These are phyloP conservation scores for Cordyceps tenuipes DNA, from an alignment of 2,329 filamentous ascomycete genomes.

Conservation along the genomic window DNA sequence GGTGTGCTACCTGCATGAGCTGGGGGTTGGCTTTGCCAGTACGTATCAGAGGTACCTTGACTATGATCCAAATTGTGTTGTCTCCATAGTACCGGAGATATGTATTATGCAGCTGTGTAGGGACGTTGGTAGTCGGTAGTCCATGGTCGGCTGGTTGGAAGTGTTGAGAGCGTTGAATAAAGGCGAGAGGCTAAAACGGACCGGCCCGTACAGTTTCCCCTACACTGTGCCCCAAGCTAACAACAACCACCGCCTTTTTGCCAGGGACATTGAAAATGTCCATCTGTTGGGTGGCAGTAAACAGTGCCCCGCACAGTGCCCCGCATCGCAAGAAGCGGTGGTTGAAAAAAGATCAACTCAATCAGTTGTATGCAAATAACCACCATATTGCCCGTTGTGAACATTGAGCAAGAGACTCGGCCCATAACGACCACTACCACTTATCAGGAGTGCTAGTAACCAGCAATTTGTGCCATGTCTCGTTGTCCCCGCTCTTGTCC, in stretches of 20 bases:
- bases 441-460: not conserved
- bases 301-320: not conserved
- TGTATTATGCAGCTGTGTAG: too few relatives aligned
- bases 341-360: not conserved
- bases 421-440: not conserved
- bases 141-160: too few relatives aligned
- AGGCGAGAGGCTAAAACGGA: not conserved
- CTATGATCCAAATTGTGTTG: too few relatives aligned
- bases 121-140: too few relatives aligned
- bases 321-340: not conserved
- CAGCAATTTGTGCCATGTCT: not conserved
- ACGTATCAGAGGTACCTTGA: not conserved
- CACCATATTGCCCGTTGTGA: not conserved
- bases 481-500: not conserved
- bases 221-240: conserved; percentile 3
- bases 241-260: not conserved
- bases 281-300: not conserved
- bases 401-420: not conserved
- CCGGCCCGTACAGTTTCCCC: not conserved
- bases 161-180: too few relatives aligned
- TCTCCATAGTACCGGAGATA: too few relatives aligned
- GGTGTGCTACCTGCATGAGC: not conserved
- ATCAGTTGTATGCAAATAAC: not conserved
- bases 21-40: not conserved
- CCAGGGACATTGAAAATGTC: not conserved